Conservation (phyloP, 352 stramenopile species). For the Phytophthora pistaciae region DNA sequence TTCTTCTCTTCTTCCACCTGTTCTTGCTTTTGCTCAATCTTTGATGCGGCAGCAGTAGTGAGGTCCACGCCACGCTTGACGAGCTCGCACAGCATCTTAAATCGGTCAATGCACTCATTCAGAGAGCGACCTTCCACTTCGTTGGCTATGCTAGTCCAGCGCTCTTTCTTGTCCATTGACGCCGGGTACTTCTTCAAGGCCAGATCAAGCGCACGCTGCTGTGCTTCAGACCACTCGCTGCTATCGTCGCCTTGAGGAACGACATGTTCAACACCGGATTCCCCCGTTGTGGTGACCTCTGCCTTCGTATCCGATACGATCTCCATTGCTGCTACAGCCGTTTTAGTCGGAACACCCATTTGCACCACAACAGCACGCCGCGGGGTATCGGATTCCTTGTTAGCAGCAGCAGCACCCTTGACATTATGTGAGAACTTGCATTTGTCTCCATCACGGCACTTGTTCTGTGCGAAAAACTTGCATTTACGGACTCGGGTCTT, state of each 20-base stretch:
- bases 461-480: constrained; percentile 63
- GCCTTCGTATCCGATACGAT: not conserved
- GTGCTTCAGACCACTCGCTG: constrained; percentile 62
- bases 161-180: constrained; percentile 74
- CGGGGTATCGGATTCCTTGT: not conserved
- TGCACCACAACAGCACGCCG: constrained; percentile 29
- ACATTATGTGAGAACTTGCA: constrained; percentile 70
- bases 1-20: constrained; percentile 31
- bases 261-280: not conserved
- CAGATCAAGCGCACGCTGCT: constrained; percentile 72
- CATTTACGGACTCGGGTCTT: constrained; percentile 43
- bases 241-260: constrained; percentile 16
- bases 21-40: constrained; percentile 18
- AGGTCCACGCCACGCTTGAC: constrained; percentile 47
- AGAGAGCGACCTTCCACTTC: constrained; percentile 74
- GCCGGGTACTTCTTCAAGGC: constrained; percentile 79
- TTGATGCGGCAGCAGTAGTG: not conserved
- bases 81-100: constrained; percentile 67
- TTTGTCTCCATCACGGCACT: constrained; percentile 59
- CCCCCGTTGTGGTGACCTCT: not conserved
- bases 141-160: constrained; percentile 73
- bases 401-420: constrained; percentile 17
- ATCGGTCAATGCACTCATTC: constrained; percentile 88
- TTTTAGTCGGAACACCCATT: constrained; percentile 15
- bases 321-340: not conserved